These are phyloP conservation scores for Neofusicoccum cordaticola DNA, from an alignment of 2,329 filamentous ascomycete genomes.

Conservation along the genomic window DNA sequence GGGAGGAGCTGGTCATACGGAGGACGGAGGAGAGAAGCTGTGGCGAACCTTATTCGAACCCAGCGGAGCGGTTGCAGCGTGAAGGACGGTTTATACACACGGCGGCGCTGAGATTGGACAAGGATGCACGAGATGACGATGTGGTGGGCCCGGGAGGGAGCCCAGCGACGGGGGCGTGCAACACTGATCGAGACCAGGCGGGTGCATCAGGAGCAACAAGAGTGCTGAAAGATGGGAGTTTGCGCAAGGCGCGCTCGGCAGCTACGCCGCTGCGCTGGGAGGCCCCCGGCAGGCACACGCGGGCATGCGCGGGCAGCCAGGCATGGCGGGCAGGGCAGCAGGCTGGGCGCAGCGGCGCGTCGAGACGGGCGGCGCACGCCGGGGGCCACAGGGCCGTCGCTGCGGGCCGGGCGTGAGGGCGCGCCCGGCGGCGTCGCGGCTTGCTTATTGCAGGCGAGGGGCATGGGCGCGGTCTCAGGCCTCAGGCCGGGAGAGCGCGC, in stretches of 20 bases:
- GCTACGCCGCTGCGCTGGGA: conserved; percentile 3
- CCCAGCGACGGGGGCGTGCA: neutral
- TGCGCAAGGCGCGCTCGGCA: conserved; percentile 11
- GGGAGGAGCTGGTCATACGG: conserved; percentile 11
- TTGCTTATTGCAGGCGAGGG: conserved; percentile 16
- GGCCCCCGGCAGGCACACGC: neutral
- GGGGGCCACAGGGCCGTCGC: neutral
- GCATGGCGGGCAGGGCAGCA: neutral
- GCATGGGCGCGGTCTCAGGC: neutral
- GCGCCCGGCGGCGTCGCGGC: neutral
- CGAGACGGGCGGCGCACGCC: conserved; percentile 3
- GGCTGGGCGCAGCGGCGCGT: neutral
- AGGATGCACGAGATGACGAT: conserved; percentile 17
- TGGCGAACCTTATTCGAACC: conserved; percentile 18
- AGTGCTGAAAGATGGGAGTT: conserved; percentile 12
- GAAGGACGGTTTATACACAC: conserved; percentile 18
- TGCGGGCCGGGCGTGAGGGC: conserved; percentile 11
- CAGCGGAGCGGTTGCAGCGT: conserved; percentile 11
- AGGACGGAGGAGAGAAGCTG: conserved; percentile 11
- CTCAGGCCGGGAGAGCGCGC: conserved; percentile 12
- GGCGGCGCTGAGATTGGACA: conserved; percentile 11
- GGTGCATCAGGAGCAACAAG: conserved; percentile 6
- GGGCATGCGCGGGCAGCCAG: neutral
- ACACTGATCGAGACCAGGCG: conserved; percentile 10
- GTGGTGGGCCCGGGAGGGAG: conserved; percentile 10